Evolutionary conservation across 257 asterid genomes (phyloP), one percentile per base, ranked within the genome.

Genomic region (Petunia secreta): DNA sequence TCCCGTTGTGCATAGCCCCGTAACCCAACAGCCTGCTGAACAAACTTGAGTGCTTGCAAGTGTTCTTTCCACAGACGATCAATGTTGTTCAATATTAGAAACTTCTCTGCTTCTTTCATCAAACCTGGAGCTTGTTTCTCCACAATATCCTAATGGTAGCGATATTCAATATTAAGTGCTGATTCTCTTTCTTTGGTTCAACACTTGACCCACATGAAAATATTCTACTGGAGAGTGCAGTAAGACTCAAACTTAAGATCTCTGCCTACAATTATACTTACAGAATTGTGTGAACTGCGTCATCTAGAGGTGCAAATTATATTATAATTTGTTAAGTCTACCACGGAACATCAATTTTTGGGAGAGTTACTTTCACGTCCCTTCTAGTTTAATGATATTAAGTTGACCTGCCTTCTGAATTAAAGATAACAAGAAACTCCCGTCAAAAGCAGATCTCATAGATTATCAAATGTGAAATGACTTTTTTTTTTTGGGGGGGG

Each of bases 1-100:
- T 96, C 99, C 84, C 97, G 89, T 87, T 96, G 99, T 50, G 99
- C 99, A 88, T 96, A 96, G 71, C 99, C 99, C 41, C 99, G 91
- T 80, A 96, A 89, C 46, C 98, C 94, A 41, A 96, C 99, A 63
- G 98, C 99, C 88, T 96, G 99, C 91, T 94, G 99, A n/a, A 96
- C 97, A 85, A 96, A 96, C 84, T 96, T 96, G 52, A 96, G 90
- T 64, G 99, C 97, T 89, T 96, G 99, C 97, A 96, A 88, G 90
- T 96, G 99, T 76, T 94, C 99, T 88, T 96, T 96, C 99, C 99
- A 96, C 85, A 96, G 78, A 38, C 97, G 93, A 83, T 96, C 99
- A 16, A 96, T 91, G 87, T 96, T 96, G 92, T 90, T 94, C 89
- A 96, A 82, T 67, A 94, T 87, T n/a, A 96, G 87, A 85, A 94